These are phyloP conservation scores for Umbilicaria muhlenbergii DNA, from an alignment of 495 filamentous ascomycete genomes.

Conservation along the genomic window DNA sequence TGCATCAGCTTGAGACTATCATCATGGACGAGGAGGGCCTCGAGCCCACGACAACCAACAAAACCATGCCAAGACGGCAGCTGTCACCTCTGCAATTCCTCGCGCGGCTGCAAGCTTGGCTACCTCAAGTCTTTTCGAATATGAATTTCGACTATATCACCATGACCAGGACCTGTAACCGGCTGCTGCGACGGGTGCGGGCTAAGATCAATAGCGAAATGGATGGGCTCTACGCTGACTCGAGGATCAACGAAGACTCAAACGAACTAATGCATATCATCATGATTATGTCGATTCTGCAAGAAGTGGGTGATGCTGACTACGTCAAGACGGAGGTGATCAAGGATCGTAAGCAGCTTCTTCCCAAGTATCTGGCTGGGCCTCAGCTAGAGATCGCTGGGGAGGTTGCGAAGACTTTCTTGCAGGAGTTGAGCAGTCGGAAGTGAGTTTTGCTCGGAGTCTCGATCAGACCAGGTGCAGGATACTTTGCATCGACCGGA, in stretches of 20 bases:
- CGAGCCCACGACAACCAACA: constrained; percentile 1
- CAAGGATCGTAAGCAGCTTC: not conserved
- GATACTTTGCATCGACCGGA: too few relatives aligned
- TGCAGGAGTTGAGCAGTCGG: not conserved
- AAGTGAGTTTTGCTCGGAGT: too few relatives aligned
- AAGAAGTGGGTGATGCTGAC: constrained; percentile 1
- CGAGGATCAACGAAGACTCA: constrained; percentile 1
- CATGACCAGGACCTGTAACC: constrained; percentile 1
- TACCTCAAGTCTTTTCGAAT: not conserved
- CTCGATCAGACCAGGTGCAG: too few relatives aligned
- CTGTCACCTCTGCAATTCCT: constrained; percentile 5
- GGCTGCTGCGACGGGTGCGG: not conserved
- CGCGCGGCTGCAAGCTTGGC: not conserved
- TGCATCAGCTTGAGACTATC: constrained; percentile 1
- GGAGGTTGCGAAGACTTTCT: not conserved
- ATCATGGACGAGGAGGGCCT: not conserved
- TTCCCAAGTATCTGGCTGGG: not conserved
- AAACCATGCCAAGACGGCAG: not conserved
- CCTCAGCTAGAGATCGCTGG: not conserved
- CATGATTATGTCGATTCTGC: not conserved
- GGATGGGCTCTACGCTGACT: not conserved
- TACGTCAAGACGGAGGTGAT: not conserved
- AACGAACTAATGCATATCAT: not conserved
- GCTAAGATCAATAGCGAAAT: not conserved
- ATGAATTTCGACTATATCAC: constrained; percentile 6